phyloP scores from a whole-genome alignment of 441 rosid species.

The Pelargonium citronellum region DNA sequence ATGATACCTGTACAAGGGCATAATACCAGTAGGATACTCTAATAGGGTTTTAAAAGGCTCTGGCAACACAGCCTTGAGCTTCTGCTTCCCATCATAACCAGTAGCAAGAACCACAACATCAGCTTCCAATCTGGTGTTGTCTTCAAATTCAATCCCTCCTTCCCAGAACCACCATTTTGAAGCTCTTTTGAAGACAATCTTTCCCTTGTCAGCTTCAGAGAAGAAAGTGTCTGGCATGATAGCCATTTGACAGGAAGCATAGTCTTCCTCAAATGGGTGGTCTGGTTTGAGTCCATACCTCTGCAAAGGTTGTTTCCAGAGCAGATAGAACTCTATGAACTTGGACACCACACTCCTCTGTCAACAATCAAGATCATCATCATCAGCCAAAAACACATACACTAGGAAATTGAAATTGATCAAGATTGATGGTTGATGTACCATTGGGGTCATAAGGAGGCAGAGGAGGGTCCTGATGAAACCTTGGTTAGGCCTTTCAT shows the following conservation, averaged over 20 bases:
- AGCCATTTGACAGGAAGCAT: conserved; percentile 88
- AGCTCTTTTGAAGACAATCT: conserved; percentile 56
- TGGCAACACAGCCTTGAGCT: conserved; percentile 62
- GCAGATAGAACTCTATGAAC: conserved; percentile 72
- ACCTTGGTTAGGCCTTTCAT: conserved; percentile 61
- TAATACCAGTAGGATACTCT: conserved; percentile 50
- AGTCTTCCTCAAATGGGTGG: conserved; percentile 79
- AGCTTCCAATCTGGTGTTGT: conserved; percentile 50
- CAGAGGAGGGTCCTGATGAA: conserved; percentile 45
- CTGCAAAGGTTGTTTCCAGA: conserved; percentile 63
- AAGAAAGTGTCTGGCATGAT: conserved; percentile 71
- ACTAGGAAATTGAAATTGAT: too few species aligned
- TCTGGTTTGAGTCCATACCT: conserved; percentile 76
- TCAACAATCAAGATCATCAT: too few species aligned
- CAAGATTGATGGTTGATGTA: conserved; percentile 15
- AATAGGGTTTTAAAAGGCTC: conserved; percentile 60
- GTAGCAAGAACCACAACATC: conserved; percentile 82
- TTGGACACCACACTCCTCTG: conserved; percentile 65
- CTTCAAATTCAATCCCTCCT: conserved; percentile 65
- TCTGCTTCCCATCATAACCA: conserved; percentile 73
- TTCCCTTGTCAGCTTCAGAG: conserved; percentile 71
- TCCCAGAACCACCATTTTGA: conserved; percentile 67
- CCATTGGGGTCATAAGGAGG: conserved; percentile 62
- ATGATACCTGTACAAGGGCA: conserved; percentile 71
- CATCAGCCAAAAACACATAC: too few species aligned